Base-by-base conservation (phyloP, 495 filamentous ascomycete species). In the Penicillium roqueforti region DNA sequence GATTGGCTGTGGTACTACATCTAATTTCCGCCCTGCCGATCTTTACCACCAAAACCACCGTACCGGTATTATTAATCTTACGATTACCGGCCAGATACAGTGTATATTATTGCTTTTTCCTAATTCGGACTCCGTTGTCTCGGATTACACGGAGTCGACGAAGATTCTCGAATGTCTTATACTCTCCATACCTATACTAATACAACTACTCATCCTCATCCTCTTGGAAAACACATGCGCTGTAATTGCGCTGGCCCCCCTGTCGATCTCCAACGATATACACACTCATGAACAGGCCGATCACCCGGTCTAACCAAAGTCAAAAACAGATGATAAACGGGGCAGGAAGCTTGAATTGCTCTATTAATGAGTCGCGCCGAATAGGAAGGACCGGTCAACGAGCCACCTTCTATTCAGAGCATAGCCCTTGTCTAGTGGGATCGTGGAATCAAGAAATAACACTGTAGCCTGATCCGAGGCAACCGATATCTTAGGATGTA, bases 1-100 rank as follows among this genome's bases (percentile, higher is more conserved):
- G 38, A 60, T 62, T 65, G 51, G 57, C 6, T 20, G 0, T 1
- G 3, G 6, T 1, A 6, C 26, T 3, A n/a, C 9, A 32, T 51
- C 46, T 60, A 60, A 65, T 67, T 62, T 65, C 64, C 58, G 58
- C 51, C 51, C 41, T 62, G 64, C 50, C 59, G 64, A 65, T 67
- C 64, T 16, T 32, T 36, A 60, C 55, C 44, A 36, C 37, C 37
- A 10, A 32, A 51, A 40, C 9, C 22, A 16, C 39, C 44, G 19
- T 36, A 52, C 38, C 1, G 3, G 41, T 36, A 32, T 36, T 22
- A 16, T 22, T 14, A 26, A 48, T 23, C 11, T 34, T 36, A 11
- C 6, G 10, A 51, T 42, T 19, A 41, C 47, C 28, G 3, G 8
- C 6, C 1, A 36, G 7, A 36, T 36, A 36, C 32, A 3, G 6